Percentiles rank a stretch among this genome's conserved stretches.
phyloP scores from a whole-genome alignment of 1,139 yeast species.

The Citeromyces hawaiiensis region DNA sequence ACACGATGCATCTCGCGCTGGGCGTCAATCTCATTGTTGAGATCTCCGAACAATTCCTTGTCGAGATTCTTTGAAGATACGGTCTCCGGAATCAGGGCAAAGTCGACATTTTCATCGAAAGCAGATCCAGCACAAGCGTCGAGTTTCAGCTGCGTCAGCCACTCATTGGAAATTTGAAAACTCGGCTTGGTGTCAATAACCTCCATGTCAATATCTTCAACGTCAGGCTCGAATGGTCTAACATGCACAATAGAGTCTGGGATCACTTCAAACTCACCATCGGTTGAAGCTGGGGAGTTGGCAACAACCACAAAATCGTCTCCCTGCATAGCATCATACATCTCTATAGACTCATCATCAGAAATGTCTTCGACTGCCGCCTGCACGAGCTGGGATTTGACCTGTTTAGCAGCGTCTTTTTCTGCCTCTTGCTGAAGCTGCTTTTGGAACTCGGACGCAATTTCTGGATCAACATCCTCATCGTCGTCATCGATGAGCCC shows the following conservation, averaged over 20 bases:
- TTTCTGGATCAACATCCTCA: constrained; percentile 31
- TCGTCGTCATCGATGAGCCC: constrained; percentile 68
- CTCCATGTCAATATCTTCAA: constrained; percentile 28
- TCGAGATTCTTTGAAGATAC: constrained; percentile 26
- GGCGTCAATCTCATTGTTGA: constrained; percentile 18
- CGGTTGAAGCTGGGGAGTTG: constrained; percentile 16
- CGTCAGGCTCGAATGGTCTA: constrained; percentile 57
- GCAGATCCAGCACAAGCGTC: constrained; percentile 42
- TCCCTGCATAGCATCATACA: constrained; percentile 8
- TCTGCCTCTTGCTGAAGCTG: constrained; percentile 19
- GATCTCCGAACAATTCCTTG: constrained; percentile 39
- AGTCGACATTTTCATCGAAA: constrained; percentile 17
- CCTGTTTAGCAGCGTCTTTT: constrained; percentile 6
- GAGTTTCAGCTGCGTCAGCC: constrained; percentile 51
- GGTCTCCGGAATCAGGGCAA: constrained; percentile 9
- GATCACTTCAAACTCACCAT: constrained; percentile 12
- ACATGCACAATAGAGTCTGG: constrained; percentile 29
- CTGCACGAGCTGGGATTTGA: constrained; percentile 8
- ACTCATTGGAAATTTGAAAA: constrained; percentile 39
- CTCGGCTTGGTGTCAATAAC: constrained; percentile 24
- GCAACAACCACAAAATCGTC: constrained; percentile 9
- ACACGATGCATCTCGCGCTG: constrained; percentile 11
- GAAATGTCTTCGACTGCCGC: constrained; percentile 15
- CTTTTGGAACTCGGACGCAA: constrained; percentile 17
- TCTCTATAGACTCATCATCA: constrained; percentile 17